A percentile compares a stretch with the other conserved stretches of the same genome.
Conservation (phyloP, 345 rosid genomes). For the Zanthoxylum bungeanum region DNA sequence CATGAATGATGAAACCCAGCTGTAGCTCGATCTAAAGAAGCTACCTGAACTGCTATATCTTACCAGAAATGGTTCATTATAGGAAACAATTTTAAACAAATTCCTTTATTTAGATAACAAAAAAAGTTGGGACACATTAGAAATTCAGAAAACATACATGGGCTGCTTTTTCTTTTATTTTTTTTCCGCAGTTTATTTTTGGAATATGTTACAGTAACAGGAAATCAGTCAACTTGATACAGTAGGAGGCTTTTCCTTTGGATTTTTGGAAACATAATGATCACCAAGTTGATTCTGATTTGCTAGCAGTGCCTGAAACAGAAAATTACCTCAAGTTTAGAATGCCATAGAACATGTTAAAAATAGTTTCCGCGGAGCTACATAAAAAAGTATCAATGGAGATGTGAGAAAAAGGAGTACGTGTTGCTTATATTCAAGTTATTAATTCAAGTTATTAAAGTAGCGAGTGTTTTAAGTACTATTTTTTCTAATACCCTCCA, state of each 20-base stretch:
- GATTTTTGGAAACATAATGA: slow-evolving; percentile 67
- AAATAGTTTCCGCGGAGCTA: not conserved
- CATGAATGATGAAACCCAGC: not conserved
- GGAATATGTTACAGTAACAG: slow-evolving; percentile 10
- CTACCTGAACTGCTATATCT: not conserved
- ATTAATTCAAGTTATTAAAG: too few species aligned
- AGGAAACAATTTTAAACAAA: not conserved
- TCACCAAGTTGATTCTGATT: slow-evolving; percentile 65
- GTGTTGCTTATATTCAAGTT: too few species aligned
- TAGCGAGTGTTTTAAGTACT: too few species aligned
- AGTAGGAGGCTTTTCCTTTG: slow-evolving; percentile 58
- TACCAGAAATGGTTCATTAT: not conserved
- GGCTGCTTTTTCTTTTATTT: not conserved
- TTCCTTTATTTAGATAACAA: slow-evolving; percentile 3
- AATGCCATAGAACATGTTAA: not conserved
- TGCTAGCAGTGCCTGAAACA: slow-evolving; percentile 56
- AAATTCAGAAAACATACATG: not conserved
- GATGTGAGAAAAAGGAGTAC: not conserved
- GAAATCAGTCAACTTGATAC: slow-evolving; percentile 38
- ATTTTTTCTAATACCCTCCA: too few species aligned
- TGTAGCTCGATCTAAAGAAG: not conserved
- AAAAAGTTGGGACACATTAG: slow-evolving; percentile 6
- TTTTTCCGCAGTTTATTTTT: not conserved
- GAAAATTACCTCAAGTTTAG: slow-evolving; percentile 5
- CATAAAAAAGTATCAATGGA: not conserved